Evolutionary conservation across 1,284 basidiomycete species (phyloP).

Genomic region (Sphaerobolus stellatus): DNA sequence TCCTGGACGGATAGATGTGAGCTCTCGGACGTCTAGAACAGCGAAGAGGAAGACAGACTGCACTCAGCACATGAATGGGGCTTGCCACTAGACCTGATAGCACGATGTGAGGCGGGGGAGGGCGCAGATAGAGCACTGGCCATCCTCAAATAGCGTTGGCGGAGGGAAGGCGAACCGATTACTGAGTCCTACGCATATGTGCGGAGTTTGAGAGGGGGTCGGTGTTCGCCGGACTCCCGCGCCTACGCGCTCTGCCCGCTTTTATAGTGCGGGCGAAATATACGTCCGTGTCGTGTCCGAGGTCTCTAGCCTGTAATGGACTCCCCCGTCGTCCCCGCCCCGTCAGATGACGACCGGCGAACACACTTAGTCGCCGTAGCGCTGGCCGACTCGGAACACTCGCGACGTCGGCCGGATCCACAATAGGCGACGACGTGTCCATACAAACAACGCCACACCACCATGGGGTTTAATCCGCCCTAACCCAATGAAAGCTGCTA

Average conservation of each 20-base stretch:
- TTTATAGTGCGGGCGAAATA: too few species aligned
- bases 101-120: not conserved
- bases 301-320: too few species aligned
- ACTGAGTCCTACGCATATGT: not conserved
- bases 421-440: too few species aligned
- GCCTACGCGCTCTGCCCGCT: not conserved
- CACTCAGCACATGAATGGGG: conserved; percentile 13
- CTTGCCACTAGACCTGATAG: conserved; percentile 7
- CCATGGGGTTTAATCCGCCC: too few species aligned
- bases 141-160: conserved; percentile 11
- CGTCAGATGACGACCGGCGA: too few species aligned
- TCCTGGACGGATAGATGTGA: not conserved
- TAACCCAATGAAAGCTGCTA: too few species aligned
- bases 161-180: conserved; percentile 5
- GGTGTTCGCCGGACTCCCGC: not conserved
- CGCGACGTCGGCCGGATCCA: too few species aligned
- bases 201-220: conserved; percentile 1
- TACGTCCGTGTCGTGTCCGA: too few species aligned
- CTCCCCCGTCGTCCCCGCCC: too few species aligned
- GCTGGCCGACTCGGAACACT: too few species aligned
- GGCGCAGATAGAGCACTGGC: not conserved
- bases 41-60: not conserved
- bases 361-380: too few species aligned
- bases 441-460: too few species aligned
- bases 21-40: not conserved